Evolutionary conservation across 768 basidiomycete species (phyloP), one percentile per base, ranked within the genome.

Genomic region (Cystobasidiopsis lactophilus): DNA sequence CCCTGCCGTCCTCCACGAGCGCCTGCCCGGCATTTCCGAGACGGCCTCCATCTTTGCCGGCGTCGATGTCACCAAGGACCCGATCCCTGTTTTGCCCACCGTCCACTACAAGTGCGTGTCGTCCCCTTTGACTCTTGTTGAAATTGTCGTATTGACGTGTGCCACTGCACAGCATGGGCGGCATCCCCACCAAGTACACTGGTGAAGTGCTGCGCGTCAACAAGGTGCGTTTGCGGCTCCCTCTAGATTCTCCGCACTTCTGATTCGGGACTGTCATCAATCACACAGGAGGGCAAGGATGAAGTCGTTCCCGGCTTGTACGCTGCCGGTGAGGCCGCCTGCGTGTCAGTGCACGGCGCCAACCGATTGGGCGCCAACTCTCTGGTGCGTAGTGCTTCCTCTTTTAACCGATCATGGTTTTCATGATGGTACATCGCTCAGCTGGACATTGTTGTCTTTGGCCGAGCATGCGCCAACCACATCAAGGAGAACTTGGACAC

Each of bases 321-420:
- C 68, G 93, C 93, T 54, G 93, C 93, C 56, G 93, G 93, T 60
- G 93, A 98, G 70, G 93, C 91, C 51, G 93, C 93, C 5, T 95
- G 85, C 60, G 93, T 96, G 30, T 98, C 93, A 19, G 93, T 98
- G 19, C 93, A 98, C 63, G 93, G 93, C 58, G 93, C 93, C 58
- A 98, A 98, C 73, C 88, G 93, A 69, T 81, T 98, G 51, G 93
- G 93, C 62, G 93, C 93, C 65, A 98, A 98, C 75, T 98, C 93
- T 21, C 78, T 98, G 26, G 73, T 98, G 60, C 93, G 96, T 67
- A 93, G 96, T 60, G 93, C 96, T 67, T 93, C 96, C 59, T 98
- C 96, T 63, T 93, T 91, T 62, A 10, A 7, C 7, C n/a, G 40
- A 43, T 9, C 9, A 26, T 9, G 40, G 9, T 43, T 9, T 43